Percentiles rank a stretch among this genome's conserved stretches.
Evolutionary conservation across 2,329 filamentous ascomycete species (phyloP).

Genomic region (Paramyrothecium roridum): DNA sequence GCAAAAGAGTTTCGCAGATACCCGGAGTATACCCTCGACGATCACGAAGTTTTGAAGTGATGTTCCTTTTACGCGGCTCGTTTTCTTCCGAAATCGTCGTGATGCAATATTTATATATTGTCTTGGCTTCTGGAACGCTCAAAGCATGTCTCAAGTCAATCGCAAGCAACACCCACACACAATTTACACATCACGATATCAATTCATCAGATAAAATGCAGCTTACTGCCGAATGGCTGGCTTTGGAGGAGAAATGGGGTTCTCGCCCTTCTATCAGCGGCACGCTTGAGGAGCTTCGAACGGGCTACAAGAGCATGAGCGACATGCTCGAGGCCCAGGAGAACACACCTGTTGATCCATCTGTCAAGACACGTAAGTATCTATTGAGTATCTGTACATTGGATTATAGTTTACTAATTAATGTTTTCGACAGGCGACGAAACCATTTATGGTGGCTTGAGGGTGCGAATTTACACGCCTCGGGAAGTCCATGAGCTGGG

Average conservation of each 20-base stretch:
- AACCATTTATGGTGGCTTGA: neutral
- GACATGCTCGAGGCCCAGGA: neutral
- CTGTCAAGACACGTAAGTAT: neutral
- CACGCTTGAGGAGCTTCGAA: neutral
- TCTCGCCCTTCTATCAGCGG: neutral
- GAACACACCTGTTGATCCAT: neutral
- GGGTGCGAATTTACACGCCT: neutral
- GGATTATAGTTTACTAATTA: neutral
- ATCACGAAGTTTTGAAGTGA: too few species aligned
- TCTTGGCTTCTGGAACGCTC: too few species aligned
- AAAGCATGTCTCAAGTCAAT: too few species aligned
- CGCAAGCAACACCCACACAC: too few species aligned
- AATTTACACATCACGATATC: neutral
- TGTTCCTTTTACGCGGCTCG: too few species aligned
- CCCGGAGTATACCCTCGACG: too few species aligned
- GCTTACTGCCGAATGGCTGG: neutral
- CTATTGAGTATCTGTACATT: too few species aligned
- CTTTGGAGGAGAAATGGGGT: neutral
- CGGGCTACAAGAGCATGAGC: neutral
- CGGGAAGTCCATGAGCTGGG: neutral
- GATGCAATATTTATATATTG: too few species aligned
- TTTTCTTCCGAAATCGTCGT: too few species aligned
- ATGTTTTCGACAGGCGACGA: neutral
- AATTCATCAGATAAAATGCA: neutral
- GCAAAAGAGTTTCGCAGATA: too few species aligned